Conservation (phyloP, 768 basidiomycete genomes). For the Lactifluus pinguis region DNA sequence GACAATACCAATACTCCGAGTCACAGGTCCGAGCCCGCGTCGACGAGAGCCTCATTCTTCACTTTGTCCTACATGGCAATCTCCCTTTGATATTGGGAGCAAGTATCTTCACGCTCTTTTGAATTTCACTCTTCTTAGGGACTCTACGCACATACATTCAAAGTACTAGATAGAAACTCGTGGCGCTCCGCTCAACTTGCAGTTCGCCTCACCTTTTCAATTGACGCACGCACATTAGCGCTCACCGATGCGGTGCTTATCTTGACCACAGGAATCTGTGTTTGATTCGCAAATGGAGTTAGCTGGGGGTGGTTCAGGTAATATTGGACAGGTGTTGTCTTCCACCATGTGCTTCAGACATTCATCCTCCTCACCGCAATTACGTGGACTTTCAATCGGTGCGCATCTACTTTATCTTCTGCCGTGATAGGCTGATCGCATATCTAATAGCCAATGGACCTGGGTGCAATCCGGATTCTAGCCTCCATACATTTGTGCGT, state of each 20-base stretch:
- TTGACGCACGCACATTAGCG: slow-evolving; percentile 75
- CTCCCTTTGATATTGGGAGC: slow-evolving; percentile 79
- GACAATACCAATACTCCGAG: too few relatives aligned
- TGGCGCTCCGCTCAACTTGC: slow-evolving; percentile 68
- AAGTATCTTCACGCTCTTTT: slow-evolving; percentile 86
- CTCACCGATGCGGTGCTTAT: slow-evolving; percentile 80
- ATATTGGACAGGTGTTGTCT: slow-evolving; percentile 63
- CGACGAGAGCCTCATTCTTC: too few relatives aligned
- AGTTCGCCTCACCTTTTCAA: slow-evolving; percentile 82
- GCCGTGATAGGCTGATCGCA: background rate
- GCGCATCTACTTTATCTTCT: background rate
- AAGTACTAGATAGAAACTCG: slow-evolving; percentile 51
- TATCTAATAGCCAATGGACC: slow-evolving; percentile 69
- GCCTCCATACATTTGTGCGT: slow-evolving; percentile 61
- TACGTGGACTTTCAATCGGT: slow-evolving; percentile 84
- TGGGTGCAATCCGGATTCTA: too few relatives aligned
- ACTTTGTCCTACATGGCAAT: slow-evolving; percentile 30
- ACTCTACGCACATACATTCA: slow-evolving; percentile 67
- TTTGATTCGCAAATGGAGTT: slow-evolving; percentile 74
- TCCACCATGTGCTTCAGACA: slow-evolving; percentile 81
- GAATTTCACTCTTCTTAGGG: slow-evolving; percentile 81
- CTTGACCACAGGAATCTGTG: slow-evolving; percentile 64
- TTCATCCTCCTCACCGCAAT: slow-evolving; percentile 62
- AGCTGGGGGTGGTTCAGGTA: slow-evolving; percentile 71
- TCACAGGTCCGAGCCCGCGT: too few relatives aligned